Conservation (phyloP, 208 protist genomes). For the Trypanosoma lewisi region DNA sequence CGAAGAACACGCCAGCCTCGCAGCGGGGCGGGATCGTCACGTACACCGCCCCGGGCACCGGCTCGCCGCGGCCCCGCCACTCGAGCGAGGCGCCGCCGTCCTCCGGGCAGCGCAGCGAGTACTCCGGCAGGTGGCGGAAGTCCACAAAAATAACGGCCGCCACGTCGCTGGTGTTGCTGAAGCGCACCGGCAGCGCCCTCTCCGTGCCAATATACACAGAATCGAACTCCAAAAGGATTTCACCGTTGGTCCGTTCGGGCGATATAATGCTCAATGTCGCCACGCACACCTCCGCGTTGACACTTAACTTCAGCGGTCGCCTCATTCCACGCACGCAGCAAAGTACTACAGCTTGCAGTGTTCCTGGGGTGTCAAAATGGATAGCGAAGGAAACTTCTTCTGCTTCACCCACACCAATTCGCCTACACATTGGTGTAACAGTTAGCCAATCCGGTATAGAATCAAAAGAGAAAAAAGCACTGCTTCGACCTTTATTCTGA, state of each 20-base stretch:
- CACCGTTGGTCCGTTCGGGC: slow-evolving; percentile 48
- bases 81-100: slow-evolving; percentile 14
- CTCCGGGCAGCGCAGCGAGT: slow-evolving; percentile 26
- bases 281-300: slow-evolving; percentile 72
- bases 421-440: slow-evolving; percentile 64
- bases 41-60: slow-evolving; percentile 23
- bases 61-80: slow-evolving; percentile 25
- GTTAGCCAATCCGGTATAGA: slow-evolving; percentile 54
- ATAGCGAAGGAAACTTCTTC: slow-evolving; percentile 75
- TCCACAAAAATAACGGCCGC: slow-evolving; percentile 80
- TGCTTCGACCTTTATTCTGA: slow-evolving; percentile 56
- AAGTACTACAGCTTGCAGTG: slow-evolving; percentile 36
- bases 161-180: slow-evolving; percentile 84
- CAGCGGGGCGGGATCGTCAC: slow-evolving; percentile 29
- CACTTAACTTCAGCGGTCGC: slow-evolving; percentile 51
- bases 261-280: slow-evolving; percentile 53
- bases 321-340: slow-evolving; percentile 83
- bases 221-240: slow-evolving; percentile 86
- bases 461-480: slow-evolving; percentile 81
- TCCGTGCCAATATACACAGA: slow-evolving; percentile 78
- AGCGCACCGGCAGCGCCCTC: slow-evolving; percentile 38
- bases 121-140: slow-evolving; percentile 40
- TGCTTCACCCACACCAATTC: slow-evolving; percentile 55
- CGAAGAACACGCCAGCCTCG: slow-evolving; percentile 33
- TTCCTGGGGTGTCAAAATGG: slow-evolving; percentile 29